A percentile compares a stretch with the other conserved stretches of the same genome.
Evolutionary conservation across 805 yeast genomes (phyloP).

Genomic region (Teunomyces gatunensis): DNA sequence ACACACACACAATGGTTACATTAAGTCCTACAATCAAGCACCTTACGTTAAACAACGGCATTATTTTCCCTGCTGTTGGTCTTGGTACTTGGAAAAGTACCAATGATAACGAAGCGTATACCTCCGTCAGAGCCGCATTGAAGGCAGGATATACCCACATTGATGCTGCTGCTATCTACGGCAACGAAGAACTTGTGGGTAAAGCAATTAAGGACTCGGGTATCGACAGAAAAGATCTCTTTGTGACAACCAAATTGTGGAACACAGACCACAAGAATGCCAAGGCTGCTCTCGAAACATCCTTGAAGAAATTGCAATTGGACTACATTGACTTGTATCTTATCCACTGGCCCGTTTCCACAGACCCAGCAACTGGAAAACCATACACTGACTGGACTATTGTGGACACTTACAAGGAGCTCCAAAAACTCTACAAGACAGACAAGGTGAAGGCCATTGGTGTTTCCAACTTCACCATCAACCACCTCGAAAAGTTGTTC

Average conservation of each 20-base stretch:
- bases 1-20: not conserved
- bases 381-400: conserved; percentile 25
- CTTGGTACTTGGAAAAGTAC: conserved; percentile 19
- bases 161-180: conserved; percentile 69
- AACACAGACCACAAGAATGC: conserved; percentile 51
- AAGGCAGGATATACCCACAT: conserved; percentile 70
- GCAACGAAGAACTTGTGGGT: conserved; percentile 65
- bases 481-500: conserved; percentile 25
- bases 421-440: conserved; percentile 25
- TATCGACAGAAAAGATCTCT: conserved; percentile 60
- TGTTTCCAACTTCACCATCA: conserved; percentile 33
- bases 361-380: conserved; percentile 28
- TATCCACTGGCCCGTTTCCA: conserved; percentile 78
- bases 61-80: conserved; percentile 16
- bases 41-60: conserved; percentile 8
- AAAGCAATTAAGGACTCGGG: conserved; percentile 53
- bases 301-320: conserved; percentile 59
- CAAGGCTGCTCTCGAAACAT: conserved; percentile 50
- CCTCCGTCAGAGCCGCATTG: conserved; percentile 43
- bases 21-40: not conserved
- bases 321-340: conserved; percentile 77
- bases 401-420: conserved; percentile 32
- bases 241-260: conserved; percentile 71
- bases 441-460: conserved; percentile 30
- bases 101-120: conserved; percentile 10